phyloP scores from a whole-genome alignment of 2,329 filamentous ascomycete genomes.

The Beauveria asiatica region DNA sequence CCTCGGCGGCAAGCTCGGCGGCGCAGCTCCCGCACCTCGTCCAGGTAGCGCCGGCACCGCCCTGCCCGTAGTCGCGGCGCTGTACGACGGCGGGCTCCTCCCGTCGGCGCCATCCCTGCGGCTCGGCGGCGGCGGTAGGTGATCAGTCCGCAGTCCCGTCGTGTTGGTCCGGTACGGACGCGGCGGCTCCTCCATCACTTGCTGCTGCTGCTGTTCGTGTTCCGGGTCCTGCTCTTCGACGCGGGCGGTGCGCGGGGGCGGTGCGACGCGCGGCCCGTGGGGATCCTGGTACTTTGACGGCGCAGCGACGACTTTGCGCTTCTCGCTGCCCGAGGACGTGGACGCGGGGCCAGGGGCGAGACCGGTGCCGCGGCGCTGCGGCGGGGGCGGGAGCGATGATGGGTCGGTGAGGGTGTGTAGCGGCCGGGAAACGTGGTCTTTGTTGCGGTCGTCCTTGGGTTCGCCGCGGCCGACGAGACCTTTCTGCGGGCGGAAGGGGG shows the following conservation, averaged over 20 bases:
- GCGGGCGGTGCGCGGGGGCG: conserved; percentile 12
- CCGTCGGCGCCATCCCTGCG: conserved; percentile 36
- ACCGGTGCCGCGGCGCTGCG: conserved; percentile 46
- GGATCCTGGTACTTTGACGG: conserved; percentile 28
- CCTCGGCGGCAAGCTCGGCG: conserved; percentile 65
- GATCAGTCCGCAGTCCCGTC: conserved; percentile 59
- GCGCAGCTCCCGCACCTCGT: conserved; percentile 20
- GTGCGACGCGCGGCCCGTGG: conserved; percentile 14
- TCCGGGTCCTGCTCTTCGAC: not conserved
- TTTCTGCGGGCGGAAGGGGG: conserved; percentile 27
- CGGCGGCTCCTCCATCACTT: conserved; percentile 15
- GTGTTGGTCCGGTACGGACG: conserved; percentile 63
- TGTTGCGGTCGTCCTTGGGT: conserved; percentile 19
- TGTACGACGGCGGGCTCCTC: conserved; percentile 22
- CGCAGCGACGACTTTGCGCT: conserved; percentile 21
- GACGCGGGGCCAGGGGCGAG: conserved; percentile 19
- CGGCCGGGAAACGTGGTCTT: conserved; percentile 44
- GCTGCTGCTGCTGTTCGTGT: conserved; percentile 6
- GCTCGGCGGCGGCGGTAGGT: conserved; percentile 63
- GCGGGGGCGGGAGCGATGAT: conserved; percentile 69
- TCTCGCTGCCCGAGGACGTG: conserved; percentile 10
- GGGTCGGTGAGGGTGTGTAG: conserved; percentile 68
- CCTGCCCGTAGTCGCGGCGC: conserved; percentile 21
- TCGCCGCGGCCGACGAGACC: conserved; percentile 36
- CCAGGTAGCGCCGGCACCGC: conserved; percentile 9